Evolutionary conservation across 1,284 basidiomycete species (phyloP), one percentile per base, ranked within the genome.

Genomic region (Trichosporon sp.): DNA sequence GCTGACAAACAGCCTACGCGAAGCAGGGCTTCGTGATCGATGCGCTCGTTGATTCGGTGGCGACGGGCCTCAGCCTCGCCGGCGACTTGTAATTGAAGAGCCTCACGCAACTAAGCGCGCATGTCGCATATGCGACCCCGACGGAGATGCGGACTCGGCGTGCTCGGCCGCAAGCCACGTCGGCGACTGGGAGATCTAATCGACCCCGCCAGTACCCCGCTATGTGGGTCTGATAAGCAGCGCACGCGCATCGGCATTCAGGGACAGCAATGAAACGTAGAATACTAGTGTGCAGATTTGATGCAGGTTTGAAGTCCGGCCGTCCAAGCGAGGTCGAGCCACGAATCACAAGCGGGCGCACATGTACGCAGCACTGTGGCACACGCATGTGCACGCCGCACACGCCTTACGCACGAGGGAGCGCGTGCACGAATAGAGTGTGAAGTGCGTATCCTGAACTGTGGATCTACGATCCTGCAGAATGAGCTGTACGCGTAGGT

Each of bases 1-100:
- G 13, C 62, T 62, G 62, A 62, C 34, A n/a, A 38, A 27, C 62
- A 92, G 91, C 87, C 63, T 94, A 93, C 75, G 85, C 88, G 72
- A 80, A 83, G 75, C 88, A 90, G 86, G 91, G 89, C 6, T 93
- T 89, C 76, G 86, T 89, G 0, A 84, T 95, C 15, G 93, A 95
- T 73, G 91, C 92, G 6, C 87, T 88, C 67, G 83, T 95, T 8
- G 86, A 87, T 31, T 89, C 91, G 77, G 87, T 93, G 69, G 92
- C 90, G 0, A 84, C 86, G 15, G 92, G 92, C 0, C 89, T 88
- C 75, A 86, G 88, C 66, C 81, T 92, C 29, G 56, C 27, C 29
- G 29, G 6, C 21, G 56, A 60, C 56, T 21, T 51, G 3, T 51
- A 21, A 51, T n/a, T 21, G 18, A 42, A n/a, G n/a, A n/a, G n/a